phyloP scores from a whole-genome alignment of 352 stramenopile species.

The Phytopythium oedochilum region DNA sequence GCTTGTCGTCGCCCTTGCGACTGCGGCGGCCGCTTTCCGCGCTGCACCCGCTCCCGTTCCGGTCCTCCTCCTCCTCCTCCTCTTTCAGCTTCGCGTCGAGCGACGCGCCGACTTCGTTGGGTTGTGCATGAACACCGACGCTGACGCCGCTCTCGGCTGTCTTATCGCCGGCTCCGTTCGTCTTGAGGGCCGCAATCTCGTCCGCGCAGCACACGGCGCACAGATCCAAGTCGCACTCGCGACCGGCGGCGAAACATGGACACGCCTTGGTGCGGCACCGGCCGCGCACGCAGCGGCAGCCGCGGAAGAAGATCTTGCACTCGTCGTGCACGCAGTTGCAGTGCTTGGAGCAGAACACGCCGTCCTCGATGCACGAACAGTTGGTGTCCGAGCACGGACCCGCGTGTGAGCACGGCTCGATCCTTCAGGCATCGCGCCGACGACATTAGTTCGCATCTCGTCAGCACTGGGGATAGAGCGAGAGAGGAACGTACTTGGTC shows the following conservation, averaged over 20 bases:
- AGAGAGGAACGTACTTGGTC: constrained; percentile 35
- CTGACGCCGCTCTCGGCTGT: not conserved
- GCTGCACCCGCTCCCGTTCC: not conserved
- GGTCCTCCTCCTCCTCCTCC: not conserved
- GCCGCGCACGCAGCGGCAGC: constrained; percentile 83
- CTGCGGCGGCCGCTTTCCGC: not conserved
- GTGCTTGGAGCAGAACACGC: constrained; percentile 90
- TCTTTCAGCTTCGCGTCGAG: not conserved
- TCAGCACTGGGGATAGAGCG: too few relatives aligned
- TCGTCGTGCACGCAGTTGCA: constrained; percentile 77
- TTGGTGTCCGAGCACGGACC: constrained; percentile 79
- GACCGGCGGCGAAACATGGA: constrained; percentile 84
- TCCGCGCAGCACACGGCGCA: constrained; percentile 78
- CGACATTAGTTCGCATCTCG: not conserved
- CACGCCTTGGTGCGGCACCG: constrained; percentile 85
- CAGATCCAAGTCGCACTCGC: constrained; percentile 93
- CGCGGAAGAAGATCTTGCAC: constrained; percentile 86
- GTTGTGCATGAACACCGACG: not conserved
- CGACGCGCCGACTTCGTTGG: not conserved
- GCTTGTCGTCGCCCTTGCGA: constrained; percentile 16
- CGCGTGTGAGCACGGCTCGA: constrained; percentile 83
- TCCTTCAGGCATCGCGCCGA: constrained; percentile 21
- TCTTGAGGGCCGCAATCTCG: constrained; percentile 24
- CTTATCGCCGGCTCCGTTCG: not conserved
- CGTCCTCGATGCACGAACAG: constrained; percentile 86